These are phyloP conservation scores for Micractinium conductrix DNA, from an alignment of 139 green algal genomes.

Conservation along the genomic window DNA sequence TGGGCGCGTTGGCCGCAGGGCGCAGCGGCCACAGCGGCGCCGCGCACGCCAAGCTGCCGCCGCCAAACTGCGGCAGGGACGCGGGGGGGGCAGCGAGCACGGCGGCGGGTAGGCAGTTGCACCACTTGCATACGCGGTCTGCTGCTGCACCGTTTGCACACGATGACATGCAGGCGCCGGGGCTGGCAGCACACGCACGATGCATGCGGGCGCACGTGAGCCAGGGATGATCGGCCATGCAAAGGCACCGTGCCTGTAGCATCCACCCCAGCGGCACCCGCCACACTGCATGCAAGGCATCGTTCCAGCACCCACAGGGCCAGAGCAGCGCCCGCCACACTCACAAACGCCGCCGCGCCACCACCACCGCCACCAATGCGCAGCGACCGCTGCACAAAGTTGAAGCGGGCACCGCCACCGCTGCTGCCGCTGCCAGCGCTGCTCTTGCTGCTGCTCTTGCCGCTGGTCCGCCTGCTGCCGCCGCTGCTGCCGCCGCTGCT, in stretches of 20 bases:
- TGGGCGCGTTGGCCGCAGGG: not conserved
- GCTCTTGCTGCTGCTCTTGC: not conserved
- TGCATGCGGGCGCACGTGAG: not conserved
- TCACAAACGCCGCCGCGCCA: constrained; percentile 22
- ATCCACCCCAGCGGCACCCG: not conserved
- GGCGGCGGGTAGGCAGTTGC: not conserved
- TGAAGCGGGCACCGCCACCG: constrained; percentile 13
- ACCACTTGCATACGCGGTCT: not conserved
- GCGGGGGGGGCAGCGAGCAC: too few relatives aligned
- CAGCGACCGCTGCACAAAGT: constrained; percentile 11
- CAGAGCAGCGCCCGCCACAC: not conserved
- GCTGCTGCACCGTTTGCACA: not conserved
- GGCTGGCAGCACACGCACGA: not conserved
- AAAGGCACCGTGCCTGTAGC: not conserved
- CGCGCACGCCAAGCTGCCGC: constrained; percentile 21
- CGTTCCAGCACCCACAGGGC: not conserved
- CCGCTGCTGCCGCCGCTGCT: not conserved
- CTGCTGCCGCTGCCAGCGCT: not conserved
- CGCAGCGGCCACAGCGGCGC: constrained; percentile 40
- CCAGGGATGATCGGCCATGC: too few relatives aligned
- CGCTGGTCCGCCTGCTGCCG: constrained; percentile 3
- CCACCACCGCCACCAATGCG: constrained; percentile 10
- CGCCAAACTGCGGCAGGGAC: constrained; percentile 24
- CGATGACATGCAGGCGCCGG: too few relatives aligned
- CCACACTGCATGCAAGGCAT: not conserved